Percentiles rank a stretch among this genome's conserved stretches.
Conservation (phyloP, 257 asterid genomes). For the Solanum boliviense region DNA sequence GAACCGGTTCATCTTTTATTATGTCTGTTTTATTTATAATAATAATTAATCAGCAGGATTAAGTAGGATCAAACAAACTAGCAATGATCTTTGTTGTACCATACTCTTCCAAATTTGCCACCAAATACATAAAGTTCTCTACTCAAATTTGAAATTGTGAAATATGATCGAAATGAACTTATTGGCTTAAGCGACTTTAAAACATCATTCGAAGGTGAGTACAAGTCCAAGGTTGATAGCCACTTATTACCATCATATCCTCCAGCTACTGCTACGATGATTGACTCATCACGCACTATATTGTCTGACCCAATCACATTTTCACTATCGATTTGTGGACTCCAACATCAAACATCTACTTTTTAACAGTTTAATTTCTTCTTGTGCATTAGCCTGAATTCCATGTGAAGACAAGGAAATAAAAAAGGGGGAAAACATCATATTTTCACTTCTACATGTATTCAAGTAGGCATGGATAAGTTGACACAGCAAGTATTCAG, state of each 20-base stretch:
- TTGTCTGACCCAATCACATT: conserved; percentile 10
- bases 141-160: conserved; percentile 41
- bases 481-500: no score
- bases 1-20: no score
- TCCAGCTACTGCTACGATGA: conserved; percentile 40
- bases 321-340: conserved; percentile 23
- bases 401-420: neutral
- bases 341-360: conserved; percentile 31
- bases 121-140: conserved; percentile 64
- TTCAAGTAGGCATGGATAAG: no score
- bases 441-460: no score
- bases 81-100: conserved; percentile 9
- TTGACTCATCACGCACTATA: conserved; percentile 26
- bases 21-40: no score
- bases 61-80: no score
- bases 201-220: conserved; percentile 51
- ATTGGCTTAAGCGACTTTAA: conserved; percentile 52
- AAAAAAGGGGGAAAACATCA: neutral
- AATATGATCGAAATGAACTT: conserved; percentile 42
- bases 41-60: no score
- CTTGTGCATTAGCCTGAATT: conserved; percentile 49
- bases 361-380: conserved; percentile 38
- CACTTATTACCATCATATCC: conserved; percentile 68
- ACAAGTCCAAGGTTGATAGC: conserved; percentile 46
- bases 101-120: conserved; percentile 49